Evolutionary conservation across 2,329 filamentous ascomycete genomes (phyloP), one percentile per base, ranked within the genome.

Genomic region (Aspergillus pseudotamarii): DNA sequence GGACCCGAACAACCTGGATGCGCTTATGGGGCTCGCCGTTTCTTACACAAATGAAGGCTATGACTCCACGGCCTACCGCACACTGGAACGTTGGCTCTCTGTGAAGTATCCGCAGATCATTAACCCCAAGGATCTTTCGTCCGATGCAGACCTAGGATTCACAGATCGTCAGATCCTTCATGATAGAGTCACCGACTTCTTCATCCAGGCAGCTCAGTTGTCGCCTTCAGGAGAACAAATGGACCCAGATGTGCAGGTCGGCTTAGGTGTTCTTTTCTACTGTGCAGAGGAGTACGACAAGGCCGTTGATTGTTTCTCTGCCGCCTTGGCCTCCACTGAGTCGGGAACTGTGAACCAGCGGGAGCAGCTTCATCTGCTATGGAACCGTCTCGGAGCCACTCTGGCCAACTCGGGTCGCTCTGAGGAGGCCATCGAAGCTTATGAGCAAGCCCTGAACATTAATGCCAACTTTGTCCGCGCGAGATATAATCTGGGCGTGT

Each of bases 31-130:
- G 1, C 83, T 99, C 58, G 93, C 94, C 16, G 94, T 99, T 23
- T 96, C 92, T 6, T 99, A 99, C 79, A 99, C 95, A 55, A 99
- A 99, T 80, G 95, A 99, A 81, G 95, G 94, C 66, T 99, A 98
- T 80, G 95, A 99, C 79, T 94, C 91, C 74, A 96, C 94, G 23
- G 94, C 95, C 55, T 99, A 98, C 83, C 89, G 94, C 60, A 98
- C 94, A 11, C 86, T 99, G 16, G 95, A 99, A 81, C 91, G 94
- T 68, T 99, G 95, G 95, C 86, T 99, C 34, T 92, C 93, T n/a
- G 88, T 92, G 72, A 96, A 96, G 79, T 99, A 99, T 79, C 94
- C 95, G 8, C 84, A 88, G 41, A 88, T 99, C 66, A 88, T 93
- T 72, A 81, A 91, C 57, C 89, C 89, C 14, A 86, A 87, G 57